phyloP scores from a whole-genome alignment of 1,284 basidiomycete species.

The Cutaneotrichosporon arboriforme region DNA sequence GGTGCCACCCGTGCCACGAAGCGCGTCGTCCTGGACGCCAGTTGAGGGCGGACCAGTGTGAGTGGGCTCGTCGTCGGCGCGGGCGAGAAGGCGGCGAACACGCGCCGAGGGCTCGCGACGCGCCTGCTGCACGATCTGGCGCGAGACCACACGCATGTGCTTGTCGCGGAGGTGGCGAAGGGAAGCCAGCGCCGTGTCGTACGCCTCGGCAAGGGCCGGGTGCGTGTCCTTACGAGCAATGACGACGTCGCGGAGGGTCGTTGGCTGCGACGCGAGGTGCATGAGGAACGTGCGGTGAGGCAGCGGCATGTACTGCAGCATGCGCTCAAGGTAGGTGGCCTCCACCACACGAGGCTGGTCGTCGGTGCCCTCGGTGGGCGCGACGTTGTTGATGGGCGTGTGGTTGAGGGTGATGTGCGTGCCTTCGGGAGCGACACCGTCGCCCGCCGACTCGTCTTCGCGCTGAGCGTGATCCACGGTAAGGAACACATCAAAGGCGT shows the following conservation, averaged over 20 bases:
- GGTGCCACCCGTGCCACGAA: slow-evolving; percentile 82
- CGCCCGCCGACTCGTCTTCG: slow-evolving; percentile 18
- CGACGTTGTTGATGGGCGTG: slow-evolving; percentile 1
- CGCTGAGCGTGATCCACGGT: slow-evolving; percentile 54
- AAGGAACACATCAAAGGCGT: slow-evolving; percentile 83
- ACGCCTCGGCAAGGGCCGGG: slow-evolving; percentile 56
- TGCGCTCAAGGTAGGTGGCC: slow-evolving; percentile 64
- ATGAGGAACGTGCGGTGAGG: slow-evolving; percentile 83
- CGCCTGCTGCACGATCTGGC: slow-evolving; percentile 72
- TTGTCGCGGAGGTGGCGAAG: slow-evolving; percentile 77
- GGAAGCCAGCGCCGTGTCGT: slow-evolving; percentile 66
- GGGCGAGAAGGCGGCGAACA: slow-evolving; percentile 30
- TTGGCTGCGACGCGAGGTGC: slow-evolving; percentile 63
- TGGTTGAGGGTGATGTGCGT: slow-evolving; percentile 10
- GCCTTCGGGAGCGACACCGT: slow-evolving; percentile 5
- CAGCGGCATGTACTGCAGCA: slow-evolving; percentile 85
- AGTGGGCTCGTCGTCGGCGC: slow-evolving; percentile 9
- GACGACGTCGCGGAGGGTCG: slow-evolving; percentile 54
- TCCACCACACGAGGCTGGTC: slow-evolving; percentile 43
- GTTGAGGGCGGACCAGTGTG: neutral
- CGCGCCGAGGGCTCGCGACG: slow-evolving; percentile 44
- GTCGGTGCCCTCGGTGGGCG: neutral
- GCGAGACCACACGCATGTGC: slow-evolving; percentile 77
- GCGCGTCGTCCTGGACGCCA: slow-evolving; percentile 44
- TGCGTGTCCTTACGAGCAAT: slow-evolving; percentile 32